These are phyloP conservation scores for Suillus spraguei DNA, from an alignment of 768 basidiomycete species.

Conservation along the genomic window DNA sequence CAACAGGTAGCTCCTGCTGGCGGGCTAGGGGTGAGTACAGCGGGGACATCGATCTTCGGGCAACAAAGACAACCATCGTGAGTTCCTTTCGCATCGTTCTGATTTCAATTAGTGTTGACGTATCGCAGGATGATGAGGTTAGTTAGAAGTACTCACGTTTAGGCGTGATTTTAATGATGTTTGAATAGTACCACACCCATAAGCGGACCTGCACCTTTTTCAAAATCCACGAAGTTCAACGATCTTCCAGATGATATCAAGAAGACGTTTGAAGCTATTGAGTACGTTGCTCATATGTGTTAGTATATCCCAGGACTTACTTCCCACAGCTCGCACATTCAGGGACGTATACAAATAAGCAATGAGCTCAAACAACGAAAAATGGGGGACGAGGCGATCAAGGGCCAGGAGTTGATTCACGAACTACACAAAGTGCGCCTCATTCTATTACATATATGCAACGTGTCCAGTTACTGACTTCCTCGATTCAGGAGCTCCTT, in stretches of 20 bases:
- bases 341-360: conserved; percentile 78
- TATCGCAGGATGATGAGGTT: conserved; percentile 30
- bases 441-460: background rate
- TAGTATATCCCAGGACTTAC: conserved; percentile 15
- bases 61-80: conserved; percentile 36
- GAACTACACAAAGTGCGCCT: conserved; percentile 61
- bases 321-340: conserved; percentile 59
- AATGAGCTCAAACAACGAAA: conserved; percentile 78
- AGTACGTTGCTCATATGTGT: conserved; percentile 47
- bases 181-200: conserved; percentile 30
- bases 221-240: conserved; percentile 74
- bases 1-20: conserved; percentile 10
- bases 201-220: conserved; percentile 34
- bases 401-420: conserved; percentile 70
- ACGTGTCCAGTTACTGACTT: background rate
- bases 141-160: background rate
- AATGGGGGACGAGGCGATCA: conserved; percentile 72
- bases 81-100: conserved; percentile 11
- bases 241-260: conserved; percentile 75
- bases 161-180: background rate
- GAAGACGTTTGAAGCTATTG: conserved; percentile 65
- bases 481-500: conserved; percentile 58
- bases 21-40: conserved; percentile 9
- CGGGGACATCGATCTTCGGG: conserved; percentile 25
- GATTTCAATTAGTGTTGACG: conserved; percentile 3